Evolutionary conservation across 768 basidiomycete genomes (phyloP).

Genomic region (Kwoniella bestiolae): DNA sequence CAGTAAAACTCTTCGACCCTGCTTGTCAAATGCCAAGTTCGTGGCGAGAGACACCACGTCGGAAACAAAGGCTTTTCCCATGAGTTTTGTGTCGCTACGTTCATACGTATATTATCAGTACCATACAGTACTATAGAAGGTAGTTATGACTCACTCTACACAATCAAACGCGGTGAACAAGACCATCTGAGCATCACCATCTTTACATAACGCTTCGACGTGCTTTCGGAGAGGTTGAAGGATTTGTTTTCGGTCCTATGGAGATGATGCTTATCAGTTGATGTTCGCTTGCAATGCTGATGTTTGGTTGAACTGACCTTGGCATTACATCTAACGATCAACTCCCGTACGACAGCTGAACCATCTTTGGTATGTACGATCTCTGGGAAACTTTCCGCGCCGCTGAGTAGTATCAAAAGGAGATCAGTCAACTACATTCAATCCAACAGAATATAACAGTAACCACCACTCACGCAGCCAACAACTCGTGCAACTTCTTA

Average conservation of each 20-base stretch:
- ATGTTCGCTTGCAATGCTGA: neutral
- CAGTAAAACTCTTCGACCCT: conserved; percentile 76
- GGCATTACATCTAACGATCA: conserved; percentile 78
- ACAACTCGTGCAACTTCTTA: conserved; percentile 75
- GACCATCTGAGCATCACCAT: conserved; percentile 87
- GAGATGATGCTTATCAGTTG: neutral
- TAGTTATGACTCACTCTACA: conserved; percentile 71
- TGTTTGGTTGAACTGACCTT: conserved; percentile 63
- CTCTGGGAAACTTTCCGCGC: conserved; percentile 76
- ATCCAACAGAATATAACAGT: neutral
- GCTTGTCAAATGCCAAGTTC: conserved; percentile 64
- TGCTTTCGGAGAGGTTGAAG: conserved; percentile 88
- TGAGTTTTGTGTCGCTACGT: conserved; percentile 85
- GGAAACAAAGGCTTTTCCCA: conserved; percentile 75
- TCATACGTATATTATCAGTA: conserved; percentile 12
- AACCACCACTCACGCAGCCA: conserved; percentile 68
- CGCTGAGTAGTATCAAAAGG: conserved; percentile 1
- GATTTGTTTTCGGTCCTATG: conserved; percentile 85
- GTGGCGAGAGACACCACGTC: conserved; percentile 68
- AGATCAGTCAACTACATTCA: neutral
- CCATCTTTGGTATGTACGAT: conserved; percentile 95
- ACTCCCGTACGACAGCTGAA: conserved; percentile 80
- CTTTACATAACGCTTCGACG: conserved; percentile 80
- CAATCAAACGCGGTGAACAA: conserved; percentile 88
- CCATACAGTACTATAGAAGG: neutral